Conservation (phyloP, 257 asterid species). For the Solanum sparsipilum region DNA sequence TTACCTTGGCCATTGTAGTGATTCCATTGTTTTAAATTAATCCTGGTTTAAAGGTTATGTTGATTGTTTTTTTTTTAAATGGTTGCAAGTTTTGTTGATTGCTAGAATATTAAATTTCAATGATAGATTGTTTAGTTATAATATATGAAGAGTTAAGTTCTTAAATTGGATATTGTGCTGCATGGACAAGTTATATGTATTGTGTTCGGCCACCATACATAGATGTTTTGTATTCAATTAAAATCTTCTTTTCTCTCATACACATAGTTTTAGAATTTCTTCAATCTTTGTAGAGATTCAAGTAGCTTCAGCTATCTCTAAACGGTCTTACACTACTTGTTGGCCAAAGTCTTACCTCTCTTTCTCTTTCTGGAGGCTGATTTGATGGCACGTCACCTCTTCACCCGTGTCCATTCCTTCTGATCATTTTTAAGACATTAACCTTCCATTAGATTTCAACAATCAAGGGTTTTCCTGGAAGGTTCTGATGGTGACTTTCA, state of each 20-base stretch:
- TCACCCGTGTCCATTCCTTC: not conserved
- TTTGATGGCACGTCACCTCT: not conserved
- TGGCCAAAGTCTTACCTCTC: not conserved
- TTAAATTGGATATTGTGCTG: not conserved
- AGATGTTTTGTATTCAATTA: not conserved
- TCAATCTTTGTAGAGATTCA: not conserved
- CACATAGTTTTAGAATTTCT: not conserved
- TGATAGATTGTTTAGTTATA: not conserved
- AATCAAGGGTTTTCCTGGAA: not conserved
- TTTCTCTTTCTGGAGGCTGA: not conserved
- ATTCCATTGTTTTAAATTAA: not conserved
- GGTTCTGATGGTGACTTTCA: not conserved
- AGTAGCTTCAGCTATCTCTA: not conserved
- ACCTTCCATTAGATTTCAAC: not conserved
- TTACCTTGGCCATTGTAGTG: not conserved
- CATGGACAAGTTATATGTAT: not conserved
- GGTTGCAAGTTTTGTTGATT: not conserved
- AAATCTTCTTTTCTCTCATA: not conserved
- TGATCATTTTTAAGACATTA: not conserved
- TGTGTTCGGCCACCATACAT: not conserved
- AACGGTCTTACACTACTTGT: not conserved
- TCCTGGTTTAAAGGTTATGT: not conserved
- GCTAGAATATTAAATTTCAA: not conserved
- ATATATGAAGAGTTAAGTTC: not conserved
- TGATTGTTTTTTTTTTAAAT: not conserved